Conservation (phyloP, 1,284 basidiomycete genomes). For the Melanopsichium pennsylvanicum region DNA sequence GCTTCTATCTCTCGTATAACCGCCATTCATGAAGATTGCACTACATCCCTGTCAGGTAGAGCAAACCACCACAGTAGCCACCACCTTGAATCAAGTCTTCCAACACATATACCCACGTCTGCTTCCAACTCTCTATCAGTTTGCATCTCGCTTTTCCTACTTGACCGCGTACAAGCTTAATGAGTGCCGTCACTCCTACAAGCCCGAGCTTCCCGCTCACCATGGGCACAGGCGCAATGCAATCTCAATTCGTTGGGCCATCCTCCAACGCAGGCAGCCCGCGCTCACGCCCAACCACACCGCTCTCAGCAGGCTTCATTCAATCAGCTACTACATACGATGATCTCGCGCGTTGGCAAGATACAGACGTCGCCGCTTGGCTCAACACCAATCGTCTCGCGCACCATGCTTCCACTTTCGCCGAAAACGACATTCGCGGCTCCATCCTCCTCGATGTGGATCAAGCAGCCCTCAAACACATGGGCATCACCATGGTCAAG, state of each 20-base stretch:
- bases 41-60: not conserved
- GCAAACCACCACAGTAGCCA: not conserved
- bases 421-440: constrained; percentile 60
- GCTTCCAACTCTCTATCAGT: not conserved
- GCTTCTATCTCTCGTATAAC: not conserved
- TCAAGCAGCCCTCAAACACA: constrained; percentile 58
- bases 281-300: constrained; percentile 37
- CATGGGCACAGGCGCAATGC: constrained; percentile 32
- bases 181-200: constrained; percentile 49
- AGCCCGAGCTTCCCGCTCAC: constrained; percentile 53
- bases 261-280: constrained; percentile 39
- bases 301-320: constrained; percentile 32
- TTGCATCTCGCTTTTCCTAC: not conserved
- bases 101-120: not conserved
- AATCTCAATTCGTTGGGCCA: constrained; percentile 16
- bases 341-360: constrained; percentile 33
- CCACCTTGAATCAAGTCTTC: not conserved
- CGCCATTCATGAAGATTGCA: constrained; percentile 1
- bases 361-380: constrained; percentile 54
- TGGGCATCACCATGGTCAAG: constrained; percentile 62
- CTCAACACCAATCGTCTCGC: constrained; percentile 48
- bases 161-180: not conserved
- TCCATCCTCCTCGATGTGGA: constrained; percentile 59
- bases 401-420: constrained; percentile 50
- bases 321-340: constrained; percentile 33